Base-by-base conservation (phyloP, 2,329 filamentous ascomycete species). In the Colletotrichum orchidophilum region DNA sequence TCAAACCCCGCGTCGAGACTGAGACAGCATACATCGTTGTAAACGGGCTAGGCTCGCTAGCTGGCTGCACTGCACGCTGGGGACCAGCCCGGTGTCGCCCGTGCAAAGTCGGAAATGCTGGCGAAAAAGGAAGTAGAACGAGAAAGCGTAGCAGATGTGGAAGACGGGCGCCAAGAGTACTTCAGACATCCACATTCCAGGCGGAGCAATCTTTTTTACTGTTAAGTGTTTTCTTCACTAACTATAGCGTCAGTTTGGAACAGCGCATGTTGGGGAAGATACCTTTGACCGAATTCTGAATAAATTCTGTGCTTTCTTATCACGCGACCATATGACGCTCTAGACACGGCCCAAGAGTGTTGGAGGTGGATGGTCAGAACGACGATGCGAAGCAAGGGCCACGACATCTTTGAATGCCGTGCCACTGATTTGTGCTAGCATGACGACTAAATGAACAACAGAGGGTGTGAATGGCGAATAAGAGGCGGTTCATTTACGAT, bases 401-500 rank as follows among this genome's bases (percentile, higher is more conserved):
- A 66, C 26, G 12, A 27, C n/a, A 49, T 68, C 33, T 58, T 54
- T 42, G 13, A 29, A 46, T 42, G 31, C 33, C 46, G 27, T 35
- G 26, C 58, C 33, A 59, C 58, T 54, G 33, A 26, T 29, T 24
- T 55, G 58, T 54, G 64, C 69, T 63, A 46, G n/a, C 42, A 21
- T 46, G 65, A 63, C 29, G 46, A 35, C 24, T n/a, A 52, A 55
- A 72, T 42, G 52, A 55, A 35, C 21, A 57, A 21, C 49, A 70
- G 27, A 55, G 62, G 61, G 50, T 52, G 62, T 49, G 55, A 26
- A 70, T 64, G 70, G 66, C 70, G 70, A 55, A 27, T 21, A 57
- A 24, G n/a, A 39, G 66, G 66, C 65, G 64, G 65, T 70, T 68
- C 53, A 70, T 71, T 70, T 72, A 72, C 70, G 66, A 70, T 54